phyloP scores from a whole-genome alignment of 2,329 filamentous ascomycete genomes.

The Aspergillus spinulosporus region DNA sequence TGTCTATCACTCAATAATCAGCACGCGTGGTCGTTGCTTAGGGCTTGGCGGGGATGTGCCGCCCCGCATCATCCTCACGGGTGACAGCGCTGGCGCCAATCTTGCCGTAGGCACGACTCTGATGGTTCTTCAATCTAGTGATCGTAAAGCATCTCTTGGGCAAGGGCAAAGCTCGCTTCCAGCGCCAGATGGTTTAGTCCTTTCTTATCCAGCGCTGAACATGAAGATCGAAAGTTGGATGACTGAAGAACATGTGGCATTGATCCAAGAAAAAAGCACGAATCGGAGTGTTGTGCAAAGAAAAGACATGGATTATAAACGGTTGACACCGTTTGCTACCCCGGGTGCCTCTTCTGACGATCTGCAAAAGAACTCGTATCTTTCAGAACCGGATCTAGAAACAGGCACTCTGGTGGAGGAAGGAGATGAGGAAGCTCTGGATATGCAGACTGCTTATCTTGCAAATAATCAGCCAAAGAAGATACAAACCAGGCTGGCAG shows the following conservation, averaged over 20 bases:
- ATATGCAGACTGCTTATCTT: constrained; percentile 37
- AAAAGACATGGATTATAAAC: constrained; percentile 86
- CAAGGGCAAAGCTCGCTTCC: constrained; percentile 64
- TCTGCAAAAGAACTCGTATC: constrained; percentile 23
- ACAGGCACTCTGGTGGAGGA: constrained; percentile 26
- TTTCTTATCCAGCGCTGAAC: constrained; percentile 87
- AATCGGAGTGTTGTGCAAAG: constrained; percentile 76
- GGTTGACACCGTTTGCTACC: constrained; percentile 71
- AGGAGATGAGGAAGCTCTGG: constrained; percentile 36
- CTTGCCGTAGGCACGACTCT: constrained; percentile 77
- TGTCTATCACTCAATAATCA: constrained; percentile 73
- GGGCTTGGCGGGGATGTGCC: constrained; percentile 67
- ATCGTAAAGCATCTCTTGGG: constrained; percentile 57
- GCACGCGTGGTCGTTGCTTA: constrained; percentile 71
- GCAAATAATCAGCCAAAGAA: constrained; percentile 45
- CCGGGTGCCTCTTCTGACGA: constrained; percentile 76
- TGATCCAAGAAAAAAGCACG: constrained; percentile 80
- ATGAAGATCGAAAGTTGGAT: constrained; percentile 99
- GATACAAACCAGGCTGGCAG: constrained; percentile 80
- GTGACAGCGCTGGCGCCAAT: constrained; percentile 81
- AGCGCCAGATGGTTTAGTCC: constrained; percentile 73
- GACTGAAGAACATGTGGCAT: constrained; percentile 94
- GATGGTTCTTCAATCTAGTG: constrained; percentile 80
- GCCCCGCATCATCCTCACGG: constrained; percentile 71
- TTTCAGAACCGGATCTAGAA: constrained; percentile 18